Base-by-base conservation (phyloP, 139 green algal genomes). In the Chlorella sorokiniana region DNA sequence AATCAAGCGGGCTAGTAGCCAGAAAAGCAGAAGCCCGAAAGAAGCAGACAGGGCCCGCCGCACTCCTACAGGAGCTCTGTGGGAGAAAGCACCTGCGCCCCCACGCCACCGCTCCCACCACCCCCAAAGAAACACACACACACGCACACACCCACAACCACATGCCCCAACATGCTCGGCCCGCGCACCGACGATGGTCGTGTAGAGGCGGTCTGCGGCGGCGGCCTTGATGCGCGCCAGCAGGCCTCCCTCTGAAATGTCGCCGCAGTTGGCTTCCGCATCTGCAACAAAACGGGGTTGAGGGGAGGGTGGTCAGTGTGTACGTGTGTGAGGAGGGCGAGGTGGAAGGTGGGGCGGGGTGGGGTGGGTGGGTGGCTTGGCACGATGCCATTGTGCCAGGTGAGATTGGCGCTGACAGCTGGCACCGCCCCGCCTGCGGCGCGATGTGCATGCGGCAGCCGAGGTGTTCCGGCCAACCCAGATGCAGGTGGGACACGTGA, bases 251-350 rank as follows among this genome's bases (percentile, higher is more conserved):
- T 87, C 51, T 3, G 8, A 40, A 37, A 73, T 35, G 33, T 86
- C 83, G 23, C 82, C 82, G 3, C 20, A 27, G 76, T 87, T 87
- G 37, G 82, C 25, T 48, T 86, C 29, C 37, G 63, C 74, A 25
- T 87, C 78, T 82, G 76, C 31, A 45, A 1, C 48, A 56, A 11
- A 56, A 56, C 48, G 25, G 33, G 14, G 63, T 6, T 14, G 29
- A 38, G 31, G 18, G n/a, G 4, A 29, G 67, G 67, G 25, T 33
- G 20, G 65, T 1, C n/a, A 42, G 54, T 4, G 11, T 27, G 10
- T 16, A 27, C 16, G 18, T 4, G 54, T 29, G 54, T 31, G 54
- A 68, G n/a, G 23, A 40, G 20, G 3, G 61, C 27, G 35, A 37
- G 11, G 61, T 68, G 20, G 27, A 40, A 37, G n/a, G 10, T 40